Base-by-base conservation (phyloP, 2,329 filamentous ascomycete species). In the Pseudocercospora fuligena region DNA sequence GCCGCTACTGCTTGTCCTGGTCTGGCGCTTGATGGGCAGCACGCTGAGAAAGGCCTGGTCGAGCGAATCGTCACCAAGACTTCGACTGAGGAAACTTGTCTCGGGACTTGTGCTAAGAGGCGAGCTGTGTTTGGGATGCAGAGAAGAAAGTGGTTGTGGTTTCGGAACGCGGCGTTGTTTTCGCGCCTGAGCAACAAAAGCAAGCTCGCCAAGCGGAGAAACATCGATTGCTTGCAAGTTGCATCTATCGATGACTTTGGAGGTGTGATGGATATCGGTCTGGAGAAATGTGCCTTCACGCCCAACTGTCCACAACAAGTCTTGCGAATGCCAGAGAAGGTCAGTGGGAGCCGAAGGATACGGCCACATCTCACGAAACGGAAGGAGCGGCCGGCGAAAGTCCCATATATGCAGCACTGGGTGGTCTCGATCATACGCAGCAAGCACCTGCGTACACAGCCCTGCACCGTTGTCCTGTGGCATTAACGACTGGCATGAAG, bases 401-500 rank as follows among this genome's bases (percentile, higher is more conserved):
- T 90, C 88, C 88, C 88, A 90, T 3, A 90, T 78, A 72, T 90
- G 88, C 61, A 89, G 80, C 36, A 85, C 80, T 0, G 88, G 83
- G 73, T 89, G 86, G 68, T 88, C 84, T 60, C 85, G 82, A 73
- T 89, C 86, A 74, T 90, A 90, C 5, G 85, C 85, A 2, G 88
- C 88, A 46, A 86, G 86, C 27, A 90, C 74, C 71, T 90, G 87
- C 9, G 86, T 89, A 65, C 86, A 88, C 71, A 88, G 85, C 79
- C 86, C 87, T 49, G 82, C 81, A 33, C 84, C 84, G 29, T 82
- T 80, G 36, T 84, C 83, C 29, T 83, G 78, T 25, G 81, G 80
- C 65, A 86, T 84, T 19, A 82, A 80, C 29, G 83, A 83, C 80
- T 85, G 87, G 69, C 83, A 87, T 1, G 87, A 82, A 7, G 88